These are phyloP conservation scores for Aethionema arabicum DNA, from an alignment of 345 rosid genomes.

Conservation along the genomic window DNA sequence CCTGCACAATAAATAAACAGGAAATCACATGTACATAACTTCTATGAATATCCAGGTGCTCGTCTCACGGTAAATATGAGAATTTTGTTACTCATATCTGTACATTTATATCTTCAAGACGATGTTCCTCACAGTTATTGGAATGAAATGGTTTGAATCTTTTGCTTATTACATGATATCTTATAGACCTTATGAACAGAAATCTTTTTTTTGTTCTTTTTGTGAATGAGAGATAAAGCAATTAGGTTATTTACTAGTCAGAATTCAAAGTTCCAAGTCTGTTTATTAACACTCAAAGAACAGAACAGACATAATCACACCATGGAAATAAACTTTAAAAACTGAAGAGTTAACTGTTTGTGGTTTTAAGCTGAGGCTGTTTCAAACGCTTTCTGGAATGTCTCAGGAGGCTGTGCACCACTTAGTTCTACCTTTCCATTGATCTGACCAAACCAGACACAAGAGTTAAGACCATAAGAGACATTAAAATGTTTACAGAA, in stretches of 20 bases:
- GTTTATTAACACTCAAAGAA: background rate
- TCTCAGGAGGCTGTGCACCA: slow-evolving; percentile 81
- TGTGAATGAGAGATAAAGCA: background rate
- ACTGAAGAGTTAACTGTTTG: background rate
- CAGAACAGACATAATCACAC: slow-evolving; percentile 2
- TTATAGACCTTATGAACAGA: background rate
- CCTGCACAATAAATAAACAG: slow-evolving; percentile 22
- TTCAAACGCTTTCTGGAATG: slow-evolving; percentile 63
- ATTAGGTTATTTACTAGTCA: slow-evolving; percentile 3
- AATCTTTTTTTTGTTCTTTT: background rate
- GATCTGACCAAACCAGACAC: slow-evolving; percentile 48
- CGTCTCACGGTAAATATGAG: slow-evolving; percentile 28
- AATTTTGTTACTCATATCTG: slow-evolving; percentile 17
- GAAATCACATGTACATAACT: slow-evolving; percentile 34
- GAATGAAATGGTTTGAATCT: slow-evolving; percentile 1
- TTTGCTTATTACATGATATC: background rate
- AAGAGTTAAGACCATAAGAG: slow-evolving; percentile 3
- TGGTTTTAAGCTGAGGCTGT: slow-evolving; percentile 40
- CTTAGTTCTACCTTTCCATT: slow-evolving; percentile 71
- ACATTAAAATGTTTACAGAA: background rate
- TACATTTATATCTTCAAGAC: slow-evolving; percentile 22
- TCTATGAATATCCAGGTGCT: slow-evolving; percentile 21
- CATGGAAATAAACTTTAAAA: slow-evolving; percentile 1
- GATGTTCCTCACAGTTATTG: background rate
- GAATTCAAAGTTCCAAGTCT: background rate